Evolutionary conservation across 257 asterid genomes (phyloP).

Genomic region (Schizonepeta tenuifolia): DNA sequence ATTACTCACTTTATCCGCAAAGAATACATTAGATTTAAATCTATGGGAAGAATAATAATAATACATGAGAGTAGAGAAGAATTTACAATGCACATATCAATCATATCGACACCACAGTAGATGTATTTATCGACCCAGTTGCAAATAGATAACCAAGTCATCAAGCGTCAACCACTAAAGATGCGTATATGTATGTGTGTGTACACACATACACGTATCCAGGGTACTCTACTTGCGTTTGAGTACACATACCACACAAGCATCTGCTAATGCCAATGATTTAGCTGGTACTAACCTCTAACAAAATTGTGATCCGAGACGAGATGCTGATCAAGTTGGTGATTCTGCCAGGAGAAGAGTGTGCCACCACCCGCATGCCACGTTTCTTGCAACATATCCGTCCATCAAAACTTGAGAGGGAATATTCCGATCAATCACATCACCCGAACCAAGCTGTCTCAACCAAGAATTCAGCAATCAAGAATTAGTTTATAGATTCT

Average conservation of each 20-base stretch:
- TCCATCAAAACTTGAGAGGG: constrained; percentile 68
- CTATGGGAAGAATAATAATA: neutral
- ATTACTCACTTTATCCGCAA: no score
- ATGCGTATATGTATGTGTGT: constrained; percentile 27
- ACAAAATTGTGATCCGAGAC: constrained; percentile 55
- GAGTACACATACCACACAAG: constrained; percentile 33
- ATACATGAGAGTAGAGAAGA: constrained; percentile 4
- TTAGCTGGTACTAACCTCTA: constrained; percentile 62
- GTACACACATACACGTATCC: neutral
- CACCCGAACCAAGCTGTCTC: constrained; percentile 88
- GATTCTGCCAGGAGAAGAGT: constrained; percentile 82
- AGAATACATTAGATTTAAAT: neutral
- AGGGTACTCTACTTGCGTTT: constrained; percentile 34
- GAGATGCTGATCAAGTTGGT: constrained; percentile 44
- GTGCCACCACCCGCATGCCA: constrained; percentile 99
- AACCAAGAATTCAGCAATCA: neutral
- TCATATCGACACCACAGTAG: constrained; percentile 21
- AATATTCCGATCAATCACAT: constrained; percentile 82
- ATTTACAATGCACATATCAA: constrained; percentile 36
- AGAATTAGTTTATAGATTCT: neutral
- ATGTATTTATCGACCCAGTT: constrained; percentile 29
- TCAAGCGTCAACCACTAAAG: constrained; percentile 32
- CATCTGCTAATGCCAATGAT: constrained; percentile 11
- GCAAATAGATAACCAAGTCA: constrained; percentile 33
- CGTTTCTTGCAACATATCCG: constrained; percentile 57